Base-by-base conservation (phyloP, 2,329 filamentous ascomycete species). In the Xylariaceae sp. region DNA sequence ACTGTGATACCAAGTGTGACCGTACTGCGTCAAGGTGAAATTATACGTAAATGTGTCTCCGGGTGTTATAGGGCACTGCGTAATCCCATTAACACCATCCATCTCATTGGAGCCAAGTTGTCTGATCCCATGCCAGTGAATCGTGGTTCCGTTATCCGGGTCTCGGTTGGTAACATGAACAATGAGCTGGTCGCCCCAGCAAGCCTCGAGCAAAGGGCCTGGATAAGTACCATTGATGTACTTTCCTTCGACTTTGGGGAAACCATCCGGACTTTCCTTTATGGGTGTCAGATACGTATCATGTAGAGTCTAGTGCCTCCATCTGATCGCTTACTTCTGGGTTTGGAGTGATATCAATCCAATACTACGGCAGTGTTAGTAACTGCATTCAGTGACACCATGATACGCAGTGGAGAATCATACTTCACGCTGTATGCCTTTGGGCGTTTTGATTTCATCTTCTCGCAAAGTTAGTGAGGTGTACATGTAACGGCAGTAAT, bases 111-210 rank as follows among this genome's bases (percentile, higher is more conserved):
- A 64, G 48, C 62, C 55, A 6, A 60, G 49, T 49, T 66, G 63
- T 15, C 65, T 60, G 14, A 69, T 58, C 2, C 67, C 67, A 49
- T 69, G 67, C 66, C 66, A 69, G 56, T 69, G 67, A 11, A 69
- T 61, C 2, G 63, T 59, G 1, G 64, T 67, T 2, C 67, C 66
- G 44, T 62, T 61, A 15, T 56, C 44, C 1, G 36, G 35, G 10
- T 56, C 47, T 11, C 44, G 58, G 42, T 66, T 66, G 7, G 48
- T 57, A 11, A 66, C 61, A 38, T 62, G 58, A 11, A 66, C 53
- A 2, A 59, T 49, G 9, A 66, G 42, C 22, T 58, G 50, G 48
- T 66, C 64, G 4, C 62, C 64, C 63, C 63, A 66, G 44, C 58
- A 61, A 2, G 64, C 62, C 33, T 62, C 56, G 33, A 66, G 53